Conservation (phyloP, 164 flowering plant genomes). For the Dillenia suffruticosa region DNA sequence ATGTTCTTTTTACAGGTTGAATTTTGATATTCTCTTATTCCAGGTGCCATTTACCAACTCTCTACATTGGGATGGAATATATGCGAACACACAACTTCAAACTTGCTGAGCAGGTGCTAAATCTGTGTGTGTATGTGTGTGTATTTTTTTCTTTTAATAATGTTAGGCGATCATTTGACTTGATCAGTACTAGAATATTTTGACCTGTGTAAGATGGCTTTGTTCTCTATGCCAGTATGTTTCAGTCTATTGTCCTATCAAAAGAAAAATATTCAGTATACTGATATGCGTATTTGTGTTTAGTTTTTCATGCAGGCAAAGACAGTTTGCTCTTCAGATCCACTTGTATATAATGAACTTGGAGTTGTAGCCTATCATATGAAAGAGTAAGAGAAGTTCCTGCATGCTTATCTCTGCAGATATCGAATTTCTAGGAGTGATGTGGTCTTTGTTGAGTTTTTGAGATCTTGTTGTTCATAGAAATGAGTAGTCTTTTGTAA, state of each 20-base stretch:
- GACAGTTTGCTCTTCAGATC: constrained; percentile 83
- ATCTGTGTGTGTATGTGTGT: neutral
- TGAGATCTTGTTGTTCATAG: no score
- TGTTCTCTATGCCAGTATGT: neutral
- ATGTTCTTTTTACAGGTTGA: constrained; percentile 38
- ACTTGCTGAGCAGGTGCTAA: constrained; percentile 86
- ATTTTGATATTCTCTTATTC: constrained; percentile 51
- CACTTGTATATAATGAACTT: constrained; percentile 93
- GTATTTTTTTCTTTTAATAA: no score
- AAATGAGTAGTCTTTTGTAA: no score
- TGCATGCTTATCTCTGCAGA: neutral
- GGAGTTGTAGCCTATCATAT: constrained; percentile 93
- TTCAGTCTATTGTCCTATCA: neutral
- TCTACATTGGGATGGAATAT: constrained; percentile 97
- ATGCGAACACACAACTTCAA: constrained; percentile 93
- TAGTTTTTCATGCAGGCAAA: constrained; percentile 98
- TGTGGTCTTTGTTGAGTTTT: neutral
- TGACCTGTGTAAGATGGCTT: neutral
- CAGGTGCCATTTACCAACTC: constrained; percentile 94
- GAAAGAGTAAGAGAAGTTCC: constrained; percentile 70
- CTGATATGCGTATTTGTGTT: constrained; percentile 5
- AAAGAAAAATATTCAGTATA: neutral
- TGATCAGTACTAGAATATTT: no score
- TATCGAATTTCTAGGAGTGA: neutral
- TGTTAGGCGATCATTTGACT: no score